Base-by-base conservation (phyloP, 345 rosid species). In the Gossypium turneri region DNA sequence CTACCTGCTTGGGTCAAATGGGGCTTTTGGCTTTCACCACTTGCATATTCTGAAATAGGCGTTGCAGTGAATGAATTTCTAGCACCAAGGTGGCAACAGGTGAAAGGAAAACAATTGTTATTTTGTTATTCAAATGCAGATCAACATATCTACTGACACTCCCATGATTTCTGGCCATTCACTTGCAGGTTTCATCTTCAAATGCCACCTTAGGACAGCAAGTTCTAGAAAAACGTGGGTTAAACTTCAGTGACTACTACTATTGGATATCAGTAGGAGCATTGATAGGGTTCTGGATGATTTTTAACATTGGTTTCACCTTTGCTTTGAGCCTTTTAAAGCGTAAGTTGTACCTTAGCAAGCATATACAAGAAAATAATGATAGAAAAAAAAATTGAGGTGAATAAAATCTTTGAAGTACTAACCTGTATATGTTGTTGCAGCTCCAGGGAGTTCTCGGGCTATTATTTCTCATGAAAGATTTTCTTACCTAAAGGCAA, bases 31-130 rank as follows among this genome's bases (percentile, higher is more conserved):
- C 11, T 84, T 55, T 86, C 88, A 16, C 86, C 87, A 16, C 6
- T 86, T 0, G 48, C 86, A 9, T 88, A 86, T 72, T 81, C 82
- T 5, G 89, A 84, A 76, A 84, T 86, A 34, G 88, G 74, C 4
- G 51, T 78, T 11, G 75, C 88, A 1, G 7, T 86, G 13, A 86
- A 88, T 59, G 91, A 88, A 69, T 86, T 88, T 72, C 89, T 78
- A 2, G 78, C 85, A 45, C 91, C 84, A 16, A 79, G 88, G 73
- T 88, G 91, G 91, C 81, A 80, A 75, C 72, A 88, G 88, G 90
- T 85, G 57, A 78, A 60, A 57, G 24, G 15, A 57, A 57, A 57
- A 20, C 15, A 57, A 19, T 17, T 19, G 12, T 16, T 19, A 41
- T 51, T 24, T 10, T 13, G 8, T 12, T 20, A 10, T 6, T 45